Conservation (phyloP, 2,329 filamentous ascomycete genomes). For the Fusarium scirpi region DNA sequence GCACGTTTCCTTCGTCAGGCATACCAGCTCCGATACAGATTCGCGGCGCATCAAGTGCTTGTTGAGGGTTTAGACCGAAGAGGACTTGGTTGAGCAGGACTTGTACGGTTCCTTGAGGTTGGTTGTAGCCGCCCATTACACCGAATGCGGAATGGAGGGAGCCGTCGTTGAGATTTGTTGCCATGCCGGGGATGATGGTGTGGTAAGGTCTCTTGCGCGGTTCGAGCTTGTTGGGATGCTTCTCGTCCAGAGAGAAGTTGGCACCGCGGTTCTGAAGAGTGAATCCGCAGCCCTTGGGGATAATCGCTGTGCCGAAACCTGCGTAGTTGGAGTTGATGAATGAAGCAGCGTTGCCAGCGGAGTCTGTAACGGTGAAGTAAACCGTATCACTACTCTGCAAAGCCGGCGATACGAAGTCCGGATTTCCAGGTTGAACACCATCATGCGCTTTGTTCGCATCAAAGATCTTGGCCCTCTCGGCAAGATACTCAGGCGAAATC, state of each 20-base stretch:
- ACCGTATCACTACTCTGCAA: constrained; percentile 91
- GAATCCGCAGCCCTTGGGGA: constrained; percentile 89
- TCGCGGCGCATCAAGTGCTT: constrained; percentile 90
- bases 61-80: constrained; percentile 84
- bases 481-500: constrained; percentile 79
- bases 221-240: constrained; percentile 83
- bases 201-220: constrained; percentile 93
- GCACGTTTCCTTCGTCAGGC: constrained; percentile 68
- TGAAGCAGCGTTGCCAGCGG: constrained; percentile 86
- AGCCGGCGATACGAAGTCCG: constrained; percentile 72
- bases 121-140: constrained; percentile 99
- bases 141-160: constrained; percentile 88
- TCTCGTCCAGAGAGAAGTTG: constrained; percentile 79
- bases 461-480: constrained; percentile 73
- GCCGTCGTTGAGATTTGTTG: constrained; percentile 80
- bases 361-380: constrained; percentile 89
- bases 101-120: constrained; percentile 96
- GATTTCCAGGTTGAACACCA: constrained; percentile 72
- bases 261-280: constrained; percentile 93
- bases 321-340: constrained; percentile 98
- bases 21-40: constrained; percentile 85
- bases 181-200: constrained; percentile 94
- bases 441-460: constrained; percentile 69
- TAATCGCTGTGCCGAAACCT: constrained; percentile 88
- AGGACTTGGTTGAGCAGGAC: constrained; percentile 90